Conservation (phyloP, 2,329 filamentous ascomycete genomes). For the Rosellinia necatrix region DNA sequence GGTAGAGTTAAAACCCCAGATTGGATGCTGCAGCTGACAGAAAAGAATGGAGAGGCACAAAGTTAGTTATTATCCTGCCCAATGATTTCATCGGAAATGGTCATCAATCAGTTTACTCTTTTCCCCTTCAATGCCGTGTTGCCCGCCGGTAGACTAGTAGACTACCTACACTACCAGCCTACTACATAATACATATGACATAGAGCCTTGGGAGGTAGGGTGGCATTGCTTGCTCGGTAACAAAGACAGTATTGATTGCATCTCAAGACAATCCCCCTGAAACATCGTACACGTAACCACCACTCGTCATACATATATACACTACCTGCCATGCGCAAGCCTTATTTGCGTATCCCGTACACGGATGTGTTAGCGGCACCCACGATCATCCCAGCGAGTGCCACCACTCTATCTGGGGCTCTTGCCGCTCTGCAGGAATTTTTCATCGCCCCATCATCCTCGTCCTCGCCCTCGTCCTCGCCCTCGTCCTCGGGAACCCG, state of each 20-base stretch:
- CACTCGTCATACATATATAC: background rate
- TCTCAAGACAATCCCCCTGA: background rate
- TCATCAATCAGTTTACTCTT: background rate
- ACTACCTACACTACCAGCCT: background rate
- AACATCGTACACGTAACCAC: constrained; percentile 10
- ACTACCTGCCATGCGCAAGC: constrained; percentile 61
- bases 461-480: constrained; percentile 42
- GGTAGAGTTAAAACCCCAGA: no score
- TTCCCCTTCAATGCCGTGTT: no score
- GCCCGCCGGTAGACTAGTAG: no score
- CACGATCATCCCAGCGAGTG: constrained; percentile 72
- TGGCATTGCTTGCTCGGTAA: background rate
- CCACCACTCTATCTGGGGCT: constrained; percentile 71
- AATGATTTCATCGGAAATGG: background rate
- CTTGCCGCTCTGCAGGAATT: constrained; percentile 79
- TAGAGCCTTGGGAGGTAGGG: background rate
- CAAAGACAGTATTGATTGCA: background rate
- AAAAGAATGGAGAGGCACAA: no score
- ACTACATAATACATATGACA: background rate
- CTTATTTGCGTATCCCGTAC: constrained; percentile 87
- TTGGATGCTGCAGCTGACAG: no score
- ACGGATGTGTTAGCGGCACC: constrained; percentile 80
- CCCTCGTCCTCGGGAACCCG: constrained; percentile 50
- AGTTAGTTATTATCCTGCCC: no score
- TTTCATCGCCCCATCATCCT: constrained; percentile 61